Base-by-base conservation (phyloP, 768 basidiomycete species). In the Phaffia australis region DNA sequence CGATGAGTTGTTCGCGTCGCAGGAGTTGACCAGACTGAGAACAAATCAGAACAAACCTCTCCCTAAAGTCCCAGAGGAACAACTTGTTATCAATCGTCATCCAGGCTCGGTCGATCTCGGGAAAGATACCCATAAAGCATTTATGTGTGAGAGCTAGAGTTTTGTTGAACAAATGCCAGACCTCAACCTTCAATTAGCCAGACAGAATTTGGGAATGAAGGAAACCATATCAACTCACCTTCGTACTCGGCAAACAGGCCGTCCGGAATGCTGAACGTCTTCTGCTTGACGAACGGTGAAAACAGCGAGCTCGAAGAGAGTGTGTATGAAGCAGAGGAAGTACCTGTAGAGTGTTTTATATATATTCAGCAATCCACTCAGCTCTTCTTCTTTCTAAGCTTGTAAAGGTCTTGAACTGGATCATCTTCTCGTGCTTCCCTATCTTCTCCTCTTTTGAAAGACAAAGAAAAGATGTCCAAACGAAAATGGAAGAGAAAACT, bases 41-140 rank as follows among this genome's bases (percentile, higher is more conserved):
- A 1, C 8, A 21, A n/a, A 7, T 3, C 3, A 27, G 15, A 19
- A 79, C 87, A 64, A 71, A 94, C 93, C 91, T 89, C 71, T 94
- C 88, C 47, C 85, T 79, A 75, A 95, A 99, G 76, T 99, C 91
- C 95, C 95, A 98, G 27, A 99, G 79, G 73, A 95, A 89, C 46
- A 99, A 80, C 72, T 89, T 89, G 76, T 92, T 85, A 78, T 97
- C 91, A 66, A 94, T 87, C 14, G 89, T 87, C 70, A 97, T 87
- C 91, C 92, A 99, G 0, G 88, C 92, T 56, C 91, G 83, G 71
- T 94, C 90, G 69, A 98, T 88, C 72, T 93, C 88, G 29, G 91
- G 85, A 74, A 98, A 82, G 62, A 99, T 77, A 14, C 93, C 93
- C 87, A 95, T 78, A 48, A 59, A 58, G 57, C 64, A 65, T 32